Evolutionary conservation across 345 rosid species (phyloP).

Genomic region (Eutrema japonicum): DNA sequence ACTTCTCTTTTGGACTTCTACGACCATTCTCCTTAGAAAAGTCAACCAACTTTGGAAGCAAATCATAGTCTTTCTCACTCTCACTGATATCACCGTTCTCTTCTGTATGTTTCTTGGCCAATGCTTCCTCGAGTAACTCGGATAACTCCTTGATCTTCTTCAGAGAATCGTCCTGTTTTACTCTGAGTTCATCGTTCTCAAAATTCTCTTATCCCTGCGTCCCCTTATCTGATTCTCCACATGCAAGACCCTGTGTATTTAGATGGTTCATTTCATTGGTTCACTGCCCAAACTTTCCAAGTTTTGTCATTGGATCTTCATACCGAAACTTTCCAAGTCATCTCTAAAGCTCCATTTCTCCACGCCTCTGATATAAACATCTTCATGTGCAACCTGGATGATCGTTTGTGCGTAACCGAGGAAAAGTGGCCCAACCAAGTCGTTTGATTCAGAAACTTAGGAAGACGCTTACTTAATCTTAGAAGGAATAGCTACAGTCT

Average conservation of each 20-base stretch:
- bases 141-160: constrained; percentile 71
- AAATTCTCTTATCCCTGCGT: constrained; percentile 16
- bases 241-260: not conserved
- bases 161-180: constrained; percentile 54
- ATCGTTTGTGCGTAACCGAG: not conserved
- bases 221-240: not conserved
- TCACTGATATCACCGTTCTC: constrained; percentile 75
- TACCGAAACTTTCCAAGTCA: too few relatives aligned
- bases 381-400: not conserved
- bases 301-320: too few relatives aligned
- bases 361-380: too few relatives aligned
- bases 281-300: not conserved
- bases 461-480: too few relatives aligned
- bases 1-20: constrained; percentile 58
- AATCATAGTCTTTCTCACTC: constrained; percentile 85
- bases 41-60: constrained; percentile 81
- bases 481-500: too few relatives aligned
- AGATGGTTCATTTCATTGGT: constrained; percentile 20
- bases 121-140: constrained; percentile 76
- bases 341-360: too few relatives aligned
- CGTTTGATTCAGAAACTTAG: not conserved
- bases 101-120: constrained; percentile 51
- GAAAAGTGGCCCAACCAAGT: not conserved
- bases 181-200: too few relatives aligned
- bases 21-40: constrained; percentile 87